A percentile compares a stretch with the other conserved stretches of the same genome.
Conservation (phyloP, 192 early-diverging fungal species). For the Umbelopsis vinacea region DNA sequence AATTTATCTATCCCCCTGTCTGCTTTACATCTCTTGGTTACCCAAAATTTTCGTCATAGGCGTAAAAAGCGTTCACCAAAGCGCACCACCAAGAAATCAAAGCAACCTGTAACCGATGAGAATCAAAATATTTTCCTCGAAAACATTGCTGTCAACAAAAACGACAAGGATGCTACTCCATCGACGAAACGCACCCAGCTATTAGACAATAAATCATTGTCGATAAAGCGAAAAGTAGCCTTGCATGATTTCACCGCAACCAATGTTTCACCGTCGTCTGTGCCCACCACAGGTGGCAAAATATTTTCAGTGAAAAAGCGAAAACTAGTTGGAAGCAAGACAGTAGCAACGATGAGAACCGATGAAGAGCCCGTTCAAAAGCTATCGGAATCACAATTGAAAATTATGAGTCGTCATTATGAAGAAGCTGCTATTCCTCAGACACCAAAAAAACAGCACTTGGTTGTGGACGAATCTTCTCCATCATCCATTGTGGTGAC, state of each 20-base stretch:
- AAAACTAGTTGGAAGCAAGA: not conserved
- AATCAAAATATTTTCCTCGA: slow-evolving; percentile 7
- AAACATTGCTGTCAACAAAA: not conserved
- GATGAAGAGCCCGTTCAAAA: not conserved
- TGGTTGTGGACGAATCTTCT: not conserved
- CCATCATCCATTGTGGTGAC: not conserved
- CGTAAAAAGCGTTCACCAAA: slow-evolving; percentile 8
- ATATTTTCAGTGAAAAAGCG: not conserved
- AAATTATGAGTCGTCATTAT: slow-evolving; percentile 18
- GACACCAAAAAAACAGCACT: not conserved
- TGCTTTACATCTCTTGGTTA: not conserved
- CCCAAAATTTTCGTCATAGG: slow-evolving; percentile 15
- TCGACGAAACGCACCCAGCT: not conserved
- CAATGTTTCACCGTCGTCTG: not conserved
- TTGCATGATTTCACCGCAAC: not conserved
- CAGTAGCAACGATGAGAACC: not conserved
- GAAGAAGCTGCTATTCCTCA: slow-evolving; percentile 4
- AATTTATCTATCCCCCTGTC: not conserved
- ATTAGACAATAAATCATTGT: not conserved
- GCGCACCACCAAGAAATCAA: slow-evolving; percentile 4
- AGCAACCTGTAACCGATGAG: slow-evolving; percentile 6
- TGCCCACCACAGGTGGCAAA: not conserved
- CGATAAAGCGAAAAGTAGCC: not conserved
- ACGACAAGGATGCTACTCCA: not conserved
- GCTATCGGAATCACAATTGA: not conserved